Conservation (phyloP, 768 basidiomycete species). For the Rhizopogon vinicolor region DNA sequence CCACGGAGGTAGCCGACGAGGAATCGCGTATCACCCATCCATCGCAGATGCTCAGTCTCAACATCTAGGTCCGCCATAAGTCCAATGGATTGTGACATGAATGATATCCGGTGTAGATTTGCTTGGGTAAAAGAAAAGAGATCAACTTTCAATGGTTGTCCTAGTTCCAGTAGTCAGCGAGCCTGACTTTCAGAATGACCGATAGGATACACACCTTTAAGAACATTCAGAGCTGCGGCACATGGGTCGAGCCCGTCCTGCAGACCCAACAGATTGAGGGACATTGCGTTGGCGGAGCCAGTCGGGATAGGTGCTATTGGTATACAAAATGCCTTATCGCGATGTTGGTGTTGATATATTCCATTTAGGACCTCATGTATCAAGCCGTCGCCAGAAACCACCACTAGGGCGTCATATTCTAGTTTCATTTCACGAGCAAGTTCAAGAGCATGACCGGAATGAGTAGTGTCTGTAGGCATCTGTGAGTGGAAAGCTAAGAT, state of each 20-base stretch:
- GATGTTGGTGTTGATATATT: slow-evolving; percentile 59
- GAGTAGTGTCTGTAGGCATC: slow-evolving; percentile 50
- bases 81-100: slow-evolving; percentile 80
- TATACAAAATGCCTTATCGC: slow-evolving; percentile 54
- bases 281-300: slow-evolving; percentile 76
- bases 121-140: slow-evolving; percentile 73
- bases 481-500: not conserved
- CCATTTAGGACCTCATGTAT: slow-evolving; percentile 85
- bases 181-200: not conserved
- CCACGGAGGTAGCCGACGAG: slow-evolving; percentile 66
- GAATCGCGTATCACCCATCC: slow-evolving; percentile 85
- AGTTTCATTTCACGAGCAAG: slow-evolving; percentile 53
- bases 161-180: slow-evolving; percentile 29
- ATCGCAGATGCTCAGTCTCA: slow-evolving; percentile 79
- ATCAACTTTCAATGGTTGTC: slow-evolving; percentile 71
- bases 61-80: slow-evolving; percentile 84
- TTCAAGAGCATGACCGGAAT: slow-evolving; percentile 60
- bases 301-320: slow-evolving; percentile 79
- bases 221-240: slow-evolving; percentile 67
- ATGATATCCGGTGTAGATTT: slow-evolving; percentile 60
- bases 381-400: slow-evolving; percentile 82
- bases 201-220: slow-evolving; percentile 56
- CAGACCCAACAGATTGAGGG: slow-evolving; percentile 66
- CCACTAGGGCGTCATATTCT: slow-evolving; percentile 65
- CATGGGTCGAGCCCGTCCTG: slow-evolving; percentile 70